Conservation (phyloP, 495 filamentous ascomycete genomes). For the Talaromyces stipitatus region DNA sequence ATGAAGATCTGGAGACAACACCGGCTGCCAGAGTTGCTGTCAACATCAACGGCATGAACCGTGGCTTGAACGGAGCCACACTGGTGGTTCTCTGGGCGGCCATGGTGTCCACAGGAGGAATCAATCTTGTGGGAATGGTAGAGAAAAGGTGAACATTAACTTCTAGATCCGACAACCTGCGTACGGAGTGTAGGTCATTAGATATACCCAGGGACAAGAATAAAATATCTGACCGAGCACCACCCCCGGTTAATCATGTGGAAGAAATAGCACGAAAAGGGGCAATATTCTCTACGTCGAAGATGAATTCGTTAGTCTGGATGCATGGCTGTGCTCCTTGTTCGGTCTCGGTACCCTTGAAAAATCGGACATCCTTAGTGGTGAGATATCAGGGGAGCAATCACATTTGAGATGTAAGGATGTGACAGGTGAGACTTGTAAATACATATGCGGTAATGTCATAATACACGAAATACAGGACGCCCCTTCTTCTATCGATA, state of each 20-base stretch:
- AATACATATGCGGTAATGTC: neutral
- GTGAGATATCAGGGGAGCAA: neutral
- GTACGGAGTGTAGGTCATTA: neutral
- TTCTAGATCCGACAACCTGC: neutral
- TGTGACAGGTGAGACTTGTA: neutral
- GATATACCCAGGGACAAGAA: neutral
- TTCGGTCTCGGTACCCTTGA: neutral
- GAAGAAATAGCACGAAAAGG: neutral
- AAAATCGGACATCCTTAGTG: neutral
- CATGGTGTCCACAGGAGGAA: slow-evolving; percentile 2
- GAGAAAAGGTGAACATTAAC: neutral
- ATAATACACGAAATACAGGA: neutral
- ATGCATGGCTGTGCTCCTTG: neutral
- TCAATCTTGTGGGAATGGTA: neutral
- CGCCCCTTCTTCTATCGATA: neutral
- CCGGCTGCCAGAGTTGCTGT: neutral
- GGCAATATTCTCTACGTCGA: too few relatives aligned
- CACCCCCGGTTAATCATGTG: neutral
- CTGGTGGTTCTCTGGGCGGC: neutral
- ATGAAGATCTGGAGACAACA: slow-evolving; percentile 1
- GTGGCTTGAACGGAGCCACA: slow-evolving; percentile 3
- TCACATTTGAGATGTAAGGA: neutral
- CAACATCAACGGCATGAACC: slow-evolving; percentile 7
- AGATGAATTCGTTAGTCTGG: too few relatives aligned
- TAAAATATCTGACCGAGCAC: neutral